Base-by-base conservation (phyloP, 176 grass and related monocot species). In the Saccharum spontaneum region DNA sequence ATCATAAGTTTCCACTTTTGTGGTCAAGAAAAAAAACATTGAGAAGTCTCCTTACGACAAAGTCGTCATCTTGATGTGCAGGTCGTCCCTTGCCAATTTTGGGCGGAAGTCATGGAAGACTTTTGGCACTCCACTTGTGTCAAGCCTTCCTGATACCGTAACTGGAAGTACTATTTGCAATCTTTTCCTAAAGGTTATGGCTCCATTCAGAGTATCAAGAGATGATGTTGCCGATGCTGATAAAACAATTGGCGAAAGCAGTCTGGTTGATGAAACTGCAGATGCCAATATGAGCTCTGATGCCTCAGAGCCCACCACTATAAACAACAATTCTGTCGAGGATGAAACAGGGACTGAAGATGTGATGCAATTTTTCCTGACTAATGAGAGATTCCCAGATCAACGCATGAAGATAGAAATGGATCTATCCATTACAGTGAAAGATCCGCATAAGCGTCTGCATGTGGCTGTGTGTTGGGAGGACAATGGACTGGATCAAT, bases 91-190 rank as follows among this genome's bases (percentile, higher is more conserved):
- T 10, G 82, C 83, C 41, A 94, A 88, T 60, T 90, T 96, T 84
- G 88, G 91, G 40, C 86, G 88, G 85, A 90, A 89, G 81, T 92
- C 88, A 63, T 91, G 86, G 97, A 92, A 89, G 82, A 57, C n/a
- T 85, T 96, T 99, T 92, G 97, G 97, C 69, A 75, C 83, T 76
- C 97, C 97, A 66, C 88, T 99, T 78, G 70, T 94, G 11, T 77
- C 91, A 88, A 86, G 81, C 65, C 83, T 97, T 67, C 92, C 83
- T 4, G 82, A 90, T 18, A 84, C 86, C 88, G 36, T 91, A 73
- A 89, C 84, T 75, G 97, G 90, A 69, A 85, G 71, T 67, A 87
- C 79, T 34, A 86, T 99, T 41, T 48, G n/a, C 12, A 41, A 87
- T 33, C 84, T 89, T 52, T 94, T 91, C 89, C 62, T 86, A 20